phyloP scores from a whole-genome alignment of 2,329 filamentous ascomycete genomes.

The Exophiala xenobiotica region DNA sequence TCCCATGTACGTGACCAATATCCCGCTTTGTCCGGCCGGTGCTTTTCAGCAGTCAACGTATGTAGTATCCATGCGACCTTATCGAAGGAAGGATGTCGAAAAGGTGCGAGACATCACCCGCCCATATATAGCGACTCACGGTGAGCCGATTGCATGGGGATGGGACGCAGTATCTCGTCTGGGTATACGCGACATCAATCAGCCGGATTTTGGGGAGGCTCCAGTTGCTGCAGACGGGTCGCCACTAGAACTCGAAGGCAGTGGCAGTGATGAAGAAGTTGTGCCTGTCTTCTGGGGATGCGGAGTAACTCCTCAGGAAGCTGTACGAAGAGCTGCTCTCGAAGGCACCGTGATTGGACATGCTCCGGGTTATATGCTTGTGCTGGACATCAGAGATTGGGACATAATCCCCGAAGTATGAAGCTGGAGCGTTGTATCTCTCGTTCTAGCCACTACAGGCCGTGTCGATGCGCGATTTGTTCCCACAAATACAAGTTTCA shows the following conservation, averaged over 20 bases:
- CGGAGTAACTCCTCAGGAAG: slow-evolving; percentile 66
- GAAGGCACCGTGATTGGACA: slow-evolving; percentile 61
- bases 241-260: slow-evolving; percentile 1
- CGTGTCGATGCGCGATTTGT: not conserved
- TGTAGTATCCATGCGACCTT: slow-evolving; percentile 65
- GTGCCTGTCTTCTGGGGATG: slow-evolving; percentile 64
- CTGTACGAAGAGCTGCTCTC: slow-evolving; percentile 57
- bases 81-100: slow-evolving; percentile 51
- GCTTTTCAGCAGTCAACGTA: slow-evolving; percentile 56
- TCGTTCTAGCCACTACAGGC: not conserved
- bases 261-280: slow-evolving; percentile 37
- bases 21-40: slow-evolving; percentile 58
- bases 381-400: slow-evolving; percentile 49
- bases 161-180: slow-evolving; percentile 56
- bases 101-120: slow-evolving; percentile 56
- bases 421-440: not conserved
- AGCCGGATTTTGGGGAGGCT: slow-evolving; percentile 58
- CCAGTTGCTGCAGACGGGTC: slow-evolving; percentile 43
- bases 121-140: slow-evolving; percentile 58
- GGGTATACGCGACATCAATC: slow-evolving; percentile 55
- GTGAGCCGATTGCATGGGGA: slow-evolving; percentile 65
- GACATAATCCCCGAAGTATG: slow-evolving; percentile 16
- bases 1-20: slow-evolving; percentile 60
- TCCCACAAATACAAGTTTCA: not conserved
- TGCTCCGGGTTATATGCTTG: slow-evolving; percentile 62